phyloP scores from a whole-genome alignment of 768 basidiomycete species.

The Boletus rubescentipes region DNA sequence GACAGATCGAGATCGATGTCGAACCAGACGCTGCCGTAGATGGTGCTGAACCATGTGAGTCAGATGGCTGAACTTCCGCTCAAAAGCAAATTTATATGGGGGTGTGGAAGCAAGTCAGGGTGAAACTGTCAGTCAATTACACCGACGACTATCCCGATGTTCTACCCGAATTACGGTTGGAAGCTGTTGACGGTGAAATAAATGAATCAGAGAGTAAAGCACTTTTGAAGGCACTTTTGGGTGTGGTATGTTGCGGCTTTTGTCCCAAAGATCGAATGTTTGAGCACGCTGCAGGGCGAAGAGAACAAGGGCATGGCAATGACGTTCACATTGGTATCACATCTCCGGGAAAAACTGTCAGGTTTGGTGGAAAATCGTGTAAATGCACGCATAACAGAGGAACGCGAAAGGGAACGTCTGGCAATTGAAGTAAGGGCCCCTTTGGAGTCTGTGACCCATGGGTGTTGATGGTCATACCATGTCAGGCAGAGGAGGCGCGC shows the following conservation, averaged over 20 bases:
- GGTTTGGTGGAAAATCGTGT: conserved; percentile 58
- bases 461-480: conserved; percentile 2
- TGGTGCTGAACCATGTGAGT: conserved; percentile 56
- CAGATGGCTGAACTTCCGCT: background rate
- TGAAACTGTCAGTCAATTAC: conserved; percentile 75
- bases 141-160: conserved; percentile 81
- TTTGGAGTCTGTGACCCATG: background rate
- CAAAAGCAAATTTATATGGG: conserved; percentile 10
- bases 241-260: conserved; percentile 45
- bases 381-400: conserved; percentile 56
- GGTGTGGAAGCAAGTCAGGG: conserved; percentile 56
- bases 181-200: conserved; percentile 62
- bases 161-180: conserved; percentile 70
- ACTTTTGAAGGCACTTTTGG: conserved; percentile 56
- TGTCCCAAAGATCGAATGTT: background rate
- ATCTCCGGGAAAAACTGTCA: conserved; percentile 76
- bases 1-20: conserved; percentile 76
- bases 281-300: conserved; percentile 51
- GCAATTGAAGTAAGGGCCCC: conserved; percentile 64
- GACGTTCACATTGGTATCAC: conserved; percentile 92
- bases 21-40: conserved; percentile 81
- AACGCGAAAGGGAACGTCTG: conserved; percentile 68
- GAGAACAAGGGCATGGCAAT: conserved; percentile 95
- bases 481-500: conserved; percentile 81
- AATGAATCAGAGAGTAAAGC: conserved; percentile 54